Evolutionary conservation across 225 moss, liverwort and hornwort genomes (phyloP), one percentile per base, ranked within the genome.

Genomic region (Neckera pumila): DNA sequence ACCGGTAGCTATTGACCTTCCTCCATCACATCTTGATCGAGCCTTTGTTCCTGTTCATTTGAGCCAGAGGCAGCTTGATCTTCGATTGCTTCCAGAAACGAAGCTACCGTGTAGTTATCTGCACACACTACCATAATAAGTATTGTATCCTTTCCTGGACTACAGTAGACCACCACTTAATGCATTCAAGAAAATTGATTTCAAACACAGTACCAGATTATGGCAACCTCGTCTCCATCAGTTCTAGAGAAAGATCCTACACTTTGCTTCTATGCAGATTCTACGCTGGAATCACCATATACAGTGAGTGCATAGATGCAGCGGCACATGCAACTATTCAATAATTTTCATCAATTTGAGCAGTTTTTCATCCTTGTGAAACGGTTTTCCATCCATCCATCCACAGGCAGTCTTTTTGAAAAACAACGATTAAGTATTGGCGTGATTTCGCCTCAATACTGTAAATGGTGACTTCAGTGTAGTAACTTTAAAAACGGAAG

Each of bases 61-160:
- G 89, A 91, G 66, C 89, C 76, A 71, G 92, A 91, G 76, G 90
- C 89, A 76, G 95, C 95, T 92, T 97, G 98, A 88, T 98, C 97
- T 93, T 98, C 96, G 91, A 98, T 95, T 54, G 98, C 98, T 90
- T 98, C 98, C 89, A 98, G 87, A 84, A 98, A 98, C 30, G 97
- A 95, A 74, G 92, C 92, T 72, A 98, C 95, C 13, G 97, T 97
- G 90, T 93, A 96, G 77, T 95, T 95, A 93, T 96, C 97, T 97
- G 95, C 80, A 80, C 23, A 72, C 57, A 76, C 63, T 42, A 67
- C 47, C 53, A 74, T 53, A 51, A 80, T 87, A 73, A 90, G 66
- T 86, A 81, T 7, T 30, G 77, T 63, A 76, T 76, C 70, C 51
- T 78, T 67, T 45, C 10, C 57, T n/a, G 66, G 31, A 81, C 62